A percentile compares a stretch with the other conserved stretches of the same genome.
Evolutionary conservation across 805 yeast species (phyloP).

Genomic region (Candida morakotiae): DNA sequence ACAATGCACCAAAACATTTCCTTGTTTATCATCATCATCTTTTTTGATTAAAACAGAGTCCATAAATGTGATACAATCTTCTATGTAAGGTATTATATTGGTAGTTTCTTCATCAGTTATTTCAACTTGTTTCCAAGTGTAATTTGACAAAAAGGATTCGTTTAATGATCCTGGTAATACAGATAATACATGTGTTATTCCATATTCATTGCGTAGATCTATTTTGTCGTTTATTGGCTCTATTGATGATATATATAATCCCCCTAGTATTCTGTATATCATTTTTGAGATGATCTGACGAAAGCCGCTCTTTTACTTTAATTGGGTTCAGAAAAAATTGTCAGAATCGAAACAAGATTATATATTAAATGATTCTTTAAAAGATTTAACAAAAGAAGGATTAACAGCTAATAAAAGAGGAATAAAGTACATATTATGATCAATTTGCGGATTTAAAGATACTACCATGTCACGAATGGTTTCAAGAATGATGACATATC

Average conservation of each 20-base stretch:
- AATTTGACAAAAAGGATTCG: slow-evolving; percentile 40
- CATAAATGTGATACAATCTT: slow-evolving; percentile 62
- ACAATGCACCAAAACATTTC: slow-evolving; percentile 49
- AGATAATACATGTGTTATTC: slow-evolving; percentile 71
- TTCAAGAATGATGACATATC: no score
- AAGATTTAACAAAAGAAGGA: no score
- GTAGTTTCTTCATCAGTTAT: slow-evolving; percentile 69
- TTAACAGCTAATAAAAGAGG: no score
- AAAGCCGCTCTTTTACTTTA: neutral
- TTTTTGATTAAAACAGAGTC: slow-evolving; percentile 50
- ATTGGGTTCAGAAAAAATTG: no score
- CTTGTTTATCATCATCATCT: slow-evolving; percentile 20
- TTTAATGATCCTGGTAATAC: slow-evolving; percentile 64
- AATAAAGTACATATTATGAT: no score
- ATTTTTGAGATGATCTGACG: slow-evolving; percentile 4
- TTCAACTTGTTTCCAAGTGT: slow-evolving; percentile 55
- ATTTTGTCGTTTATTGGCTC: slow-evolving; percentile 55
- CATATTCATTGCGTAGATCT: slow-evolving; percentile 47
- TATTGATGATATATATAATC: slow-evolving; percentile 70
- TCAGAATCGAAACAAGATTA: no score
- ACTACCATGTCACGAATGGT: no score
- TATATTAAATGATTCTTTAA: no score
- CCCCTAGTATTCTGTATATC: slow-evolving; percentile 68
- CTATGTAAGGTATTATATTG: slow-evolving; percentile 60
- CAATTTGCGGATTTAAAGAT: no score